These are phyloP conservation scores for Chenopodium quinoa DNA, from an alignment of 148 eudicot species.

Conservation along the genomic window DNA sequence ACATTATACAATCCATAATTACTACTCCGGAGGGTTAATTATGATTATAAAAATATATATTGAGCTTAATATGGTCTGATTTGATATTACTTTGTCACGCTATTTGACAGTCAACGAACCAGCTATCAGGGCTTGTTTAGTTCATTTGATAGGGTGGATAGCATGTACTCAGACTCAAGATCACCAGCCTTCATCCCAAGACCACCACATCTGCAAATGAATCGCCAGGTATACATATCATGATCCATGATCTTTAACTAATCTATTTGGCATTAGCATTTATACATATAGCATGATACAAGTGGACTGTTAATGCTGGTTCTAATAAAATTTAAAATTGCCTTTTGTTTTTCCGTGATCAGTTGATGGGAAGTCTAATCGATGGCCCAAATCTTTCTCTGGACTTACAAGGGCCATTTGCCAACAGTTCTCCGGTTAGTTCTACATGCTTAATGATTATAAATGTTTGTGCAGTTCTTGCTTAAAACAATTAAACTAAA, in stretches of 20 bases:
- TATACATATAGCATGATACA: no score
- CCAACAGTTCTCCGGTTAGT: conserved; percentile 8
- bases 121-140: conserved; percentile 4
- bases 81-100: neutral
- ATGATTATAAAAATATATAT: neutral
- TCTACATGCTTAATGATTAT: neutral
- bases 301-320: neutral
- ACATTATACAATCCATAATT: neutral
- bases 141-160: conserved; percentile 3
- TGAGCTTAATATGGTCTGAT: neutral
- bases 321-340: neutral
- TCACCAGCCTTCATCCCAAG: neutral
- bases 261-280: neutral
- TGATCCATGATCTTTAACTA: neutral
- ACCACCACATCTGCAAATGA: conserved; percentile 14
- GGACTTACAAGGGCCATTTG: neutral
- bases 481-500: neutral
- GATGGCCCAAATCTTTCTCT: neutral
- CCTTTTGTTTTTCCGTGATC: neutral
- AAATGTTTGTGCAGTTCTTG: neutral
- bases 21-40: neutral
- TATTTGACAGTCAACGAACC: neutral
- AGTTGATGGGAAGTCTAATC: neutral
- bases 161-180: conserved; percentile 5
- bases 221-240: conserved; percentile 22